Evolutionary conservation across 441 rosid genomes (phyloP).

Genomic region (Flueggea neowawraea): DNA sequence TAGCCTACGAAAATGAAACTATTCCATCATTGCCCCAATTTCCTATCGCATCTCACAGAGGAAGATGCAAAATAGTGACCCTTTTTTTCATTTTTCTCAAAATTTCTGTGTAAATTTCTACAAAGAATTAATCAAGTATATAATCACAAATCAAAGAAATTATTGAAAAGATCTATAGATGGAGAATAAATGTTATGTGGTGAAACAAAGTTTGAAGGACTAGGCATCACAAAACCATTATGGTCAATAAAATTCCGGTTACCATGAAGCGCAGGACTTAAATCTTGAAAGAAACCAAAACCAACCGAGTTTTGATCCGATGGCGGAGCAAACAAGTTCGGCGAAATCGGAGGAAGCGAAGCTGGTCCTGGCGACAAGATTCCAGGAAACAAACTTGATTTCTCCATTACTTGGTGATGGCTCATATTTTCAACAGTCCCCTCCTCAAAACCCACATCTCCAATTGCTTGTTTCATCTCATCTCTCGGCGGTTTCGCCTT

Average conservation of each 20-base stretch:
- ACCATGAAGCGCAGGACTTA: constrained; percentile 58
- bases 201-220: constrained; percentile 50
- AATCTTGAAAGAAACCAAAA: constrained; percentile 50
- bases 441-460: constrained; percentile 28
- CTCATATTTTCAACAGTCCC: constrained; percentile 28
- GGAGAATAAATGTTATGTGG: constrained; percentile 34
- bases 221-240: constrained; percentile 42
- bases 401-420: constrained; percentile 25
- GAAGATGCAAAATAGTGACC: background rate
- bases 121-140: background rate
- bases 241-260: constrained; percentile 40
- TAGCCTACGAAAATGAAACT: constrained; percentile 17
- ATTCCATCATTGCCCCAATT: constrained; percentile 10
- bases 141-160: constrained; percentile 54
- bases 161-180: constrained; percentile 63
- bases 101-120: too few relatives aligned
- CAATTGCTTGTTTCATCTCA: constrained; percentile 9
- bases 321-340: constrained; percentile 60
- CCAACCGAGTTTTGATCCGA: constrained; percentile 35
- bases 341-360: constrained; percentile 55
- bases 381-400: constrained; percentile 41
- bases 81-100: background rate
- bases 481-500: constrained; percentile 39
- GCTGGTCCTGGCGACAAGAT: constrained; percentile 77
- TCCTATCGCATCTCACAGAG: background rate